Conservation (phyloP, 2,329 filamentous ascomycete species). For the Colletotrichum liriopes region DNA sequence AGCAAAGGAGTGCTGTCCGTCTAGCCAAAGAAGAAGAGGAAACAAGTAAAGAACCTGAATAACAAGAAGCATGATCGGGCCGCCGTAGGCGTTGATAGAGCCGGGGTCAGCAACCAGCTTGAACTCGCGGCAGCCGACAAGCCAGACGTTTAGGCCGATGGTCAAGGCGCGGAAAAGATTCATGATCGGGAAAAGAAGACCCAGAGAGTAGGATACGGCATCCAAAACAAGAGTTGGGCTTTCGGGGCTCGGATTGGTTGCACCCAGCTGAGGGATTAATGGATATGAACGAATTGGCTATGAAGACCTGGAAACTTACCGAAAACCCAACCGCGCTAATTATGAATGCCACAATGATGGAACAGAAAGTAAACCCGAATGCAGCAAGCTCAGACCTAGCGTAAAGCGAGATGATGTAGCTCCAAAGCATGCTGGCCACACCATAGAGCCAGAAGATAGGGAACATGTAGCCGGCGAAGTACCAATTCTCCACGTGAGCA, state of each 20-base stretch:
- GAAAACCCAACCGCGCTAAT: too few species aligned
- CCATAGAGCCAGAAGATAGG: slow-evolving; percentile 76
- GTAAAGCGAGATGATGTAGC: slow-evolving; percentile 75
- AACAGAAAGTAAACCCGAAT: slow-evolving; percentile 67
- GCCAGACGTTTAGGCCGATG: slow-evolving; percentile 75
- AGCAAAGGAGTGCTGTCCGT: slow-evolving; percentile 63
- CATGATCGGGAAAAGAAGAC: slow-evolving; percentile 72
- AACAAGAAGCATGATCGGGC: slow-evolving; percentile 77
- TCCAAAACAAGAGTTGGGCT: slow-evolving; percentile 9
- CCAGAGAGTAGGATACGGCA: slow-evolving; percentile 71
- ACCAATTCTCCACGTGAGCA: slow-evolving; percentile 66
- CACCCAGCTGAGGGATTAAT: background rate
- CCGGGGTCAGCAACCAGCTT: slow-evolving; percentile 63
- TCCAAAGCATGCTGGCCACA: slow-evolving; percentile 71
- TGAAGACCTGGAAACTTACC: too few species aligned
- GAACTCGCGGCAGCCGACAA: slow-evolving; percentile 69
- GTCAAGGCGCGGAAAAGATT: slow-evolving; percentile 74
- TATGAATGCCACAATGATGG: slow-evolving; percentile 27
- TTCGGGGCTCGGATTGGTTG: background rate
- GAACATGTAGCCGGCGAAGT: slow-evolving; percentile 73
- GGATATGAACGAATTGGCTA: too few species aligned
- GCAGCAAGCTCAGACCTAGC: slow-evolving; percentile 75
- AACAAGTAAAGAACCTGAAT: slow-evolving; percentile 74
- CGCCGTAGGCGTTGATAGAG: slow-evolving; percentile 75
- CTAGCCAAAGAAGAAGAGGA: slow-evolving; percentile 74